A percentile compares a stretch with the other conserved stretches of the same genome.
phyloP scores from a whole-genome alignment of 306 rosid species.

The Bauhinia variegata region DNA sequence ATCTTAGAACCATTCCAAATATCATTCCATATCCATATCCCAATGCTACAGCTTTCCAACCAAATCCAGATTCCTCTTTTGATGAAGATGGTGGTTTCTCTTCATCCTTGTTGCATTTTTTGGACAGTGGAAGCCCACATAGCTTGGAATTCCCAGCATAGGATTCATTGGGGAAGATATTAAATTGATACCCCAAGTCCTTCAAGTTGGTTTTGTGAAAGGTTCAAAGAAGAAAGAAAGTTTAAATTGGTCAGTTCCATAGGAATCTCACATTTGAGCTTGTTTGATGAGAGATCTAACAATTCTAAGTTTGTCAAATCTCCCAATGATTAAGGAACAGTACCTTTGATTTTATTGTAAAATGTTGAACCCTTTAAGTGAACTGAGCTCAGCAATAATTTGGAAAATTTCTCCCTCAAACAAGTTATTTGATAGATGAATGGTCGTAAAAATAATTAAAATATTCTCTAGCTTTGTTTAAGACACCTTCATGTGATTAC shows the following conservation, averaged over 20 bases:
- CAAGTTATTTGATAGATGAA: conserved; percentile 42
- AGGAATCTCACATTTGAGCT: conserved; percentile 18
- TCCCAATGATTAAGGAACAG: conserved; percentile 39
- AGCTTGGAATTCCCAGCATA: conserved; percentile 35
- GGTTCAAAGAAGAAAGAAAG: conserved; percentile 23
- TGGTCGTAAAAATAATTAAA: conserved; percentile 5
- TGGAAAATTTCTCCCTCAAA: conserved; percentile 50
- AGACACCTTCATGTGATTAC: too few relatives aligned
- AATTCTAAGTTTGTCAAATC: conserved; percentile 34
- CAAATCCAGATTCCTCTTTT: too few relatives aligned
- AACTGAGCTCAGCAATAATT: conserved; percentile 31
- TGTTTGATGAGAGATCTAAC: conserved; percentile 49
- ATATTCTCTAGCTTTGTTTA: too few relatives aligned
- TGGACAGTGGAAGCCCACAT: too few relatives aligned
- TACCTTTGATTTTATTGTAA: conserved; percentile 40
- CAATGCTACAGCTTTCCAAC: too few relatives aligned
- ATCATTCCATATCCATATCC: too few relatives aligned
- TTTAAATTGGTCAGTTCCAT: conserved; percentile 25
- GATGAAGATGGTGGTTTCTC: too few relatives aligned
- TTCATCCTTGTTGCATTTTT: too few relatives aligned
- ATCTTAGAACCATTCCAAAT: too few relatives aligned
- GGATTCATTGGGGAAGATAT: conserved; percentile 39
- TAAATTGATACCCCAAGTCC: conserved; percentile 43
- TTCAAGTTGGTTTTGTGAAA: conserved; percentile 38
- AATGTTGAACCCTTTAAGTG: conserved; percentile 42